phyloP scores from a whole-genome alignment of 2,329 filamentous ascomycete species.

The Cladobotryum mycophilum region DNA sequence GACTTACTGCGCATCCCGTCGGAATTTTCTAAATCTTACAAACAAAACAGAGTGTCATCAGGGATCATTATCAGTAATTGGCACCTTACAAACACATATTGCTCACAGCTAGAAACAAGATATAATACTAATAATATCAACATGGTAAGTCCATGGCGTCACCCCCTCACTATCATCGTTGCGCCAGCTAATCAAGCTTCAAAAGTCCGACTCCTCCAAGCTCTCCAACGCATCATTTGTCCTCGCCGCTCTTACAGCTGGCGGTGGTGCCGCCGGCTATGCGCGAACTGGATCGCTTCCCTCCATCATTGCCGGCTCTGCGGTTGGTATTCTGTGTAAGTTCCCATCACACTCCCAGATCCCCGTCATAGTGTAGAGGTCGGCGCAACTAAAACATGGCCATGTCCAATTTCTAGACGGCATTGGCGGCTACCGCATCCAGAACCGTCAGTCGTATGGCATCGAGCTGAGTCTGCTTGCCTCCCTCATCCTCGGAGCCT shows the following conservation, averaged over 20 bases:
- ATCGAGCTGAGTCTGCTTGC: slow-evolving; percentile 85
- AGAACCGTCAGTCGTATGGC: slow-evolving; percentile 69
- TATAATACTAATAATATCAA: too few species aligned
- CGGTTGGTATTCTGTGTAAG: slow-evolving; percentile 64
- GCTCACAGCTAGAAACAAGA: too few species aligned
- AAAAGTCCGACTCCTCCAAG: slow-evolving; percentile 1
- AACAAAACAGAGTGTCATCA: too few species aligned
- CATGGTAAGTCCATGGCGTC: too few species aligned
- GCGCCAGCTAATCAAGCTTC: background rate
- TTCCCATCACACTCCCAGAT: slow-evolving; percentile 12
- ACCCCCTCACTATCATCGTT: background rate
- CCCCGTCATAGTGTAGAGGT: background rate
- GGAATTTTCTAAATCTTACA: too few species aligned
- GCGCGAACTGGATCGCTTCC: slow-evolving; percentile 78
- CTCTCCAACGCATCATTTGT: slow-evolving; percentile 59
- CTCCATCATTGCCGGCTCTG: slow-evolving; percentile 76
- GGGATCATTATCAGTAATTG: background rate
- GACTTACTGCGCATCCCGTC: slow-evolving; percentile 2
- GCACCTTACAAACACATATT: background rate
- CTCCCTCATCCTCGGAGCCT: slow-evolving; percentile 75
- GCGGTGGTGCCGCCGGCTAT: slow-evolving; percentile 84
- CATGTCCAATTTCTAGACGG: slow-evolving; percentile 50
- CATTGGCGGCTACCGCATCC: slow-evolving; percentile 74
- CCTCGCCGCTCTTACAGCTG: slow-evolving; percentile 75
- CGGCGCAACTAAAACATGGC: slow-evolving; percentile 1